Evolutionary conservation across 106 monocot genomes (phyloP).

Genomic region (Posidonia australis): DNA sequence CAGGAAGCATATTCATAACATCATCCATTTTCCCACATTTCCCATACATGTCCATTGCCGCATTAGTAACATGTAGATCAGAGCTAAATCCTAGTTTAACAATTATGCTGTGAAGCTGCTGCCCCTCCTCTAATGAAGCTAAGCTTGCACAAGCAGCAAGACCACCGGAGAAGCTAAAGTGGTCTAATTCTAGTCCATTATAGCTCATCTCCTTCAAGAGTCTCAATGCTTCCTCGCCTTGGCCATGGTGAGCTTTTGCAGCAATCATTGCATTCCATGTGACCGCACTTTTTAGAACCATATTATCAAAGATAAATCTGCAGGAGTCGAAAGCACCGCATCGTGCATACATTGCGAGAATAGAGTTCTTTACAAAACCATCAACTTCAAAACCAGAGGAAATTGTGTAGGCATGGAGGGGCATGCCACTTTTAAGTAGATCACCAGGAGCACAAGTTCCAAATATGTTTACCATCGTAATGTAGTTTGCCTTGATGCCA

Average conservation of each 20-base stretch:
- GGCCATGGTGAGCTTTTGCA: constrained; percentile 43
- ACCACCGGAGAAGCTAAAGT: constrained; percentile 46
- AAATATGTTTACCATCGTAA: constrained; percentile 62
- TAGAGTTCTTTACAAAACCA: constrained; percentile 57
- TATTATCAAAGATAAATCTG: constrained; percentile 31
- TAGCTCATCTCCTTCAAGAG: constrained; percentile 40
- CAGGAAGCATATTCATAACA: constrained; percentile 44
- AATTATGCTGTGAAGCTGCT: constrained; percentile 59
- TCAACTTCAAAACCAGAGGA: constrained; percentile 45
- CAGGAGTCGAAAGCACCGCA: constrained; percentile 64
- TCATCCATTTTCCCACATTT: constrained; percentile 74
- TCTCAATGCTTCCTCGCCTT: constrained; percentile 68
- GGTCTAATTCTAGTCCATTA: constrained; percentile 34
- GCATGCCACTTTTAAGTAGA: constrained; percentile 31
- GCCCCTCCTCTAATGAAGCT: constrained; percentile 63
- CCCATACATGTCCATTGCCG: constrained; percentile 90
- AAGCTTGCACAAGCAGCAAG: constrained; percentile 55
- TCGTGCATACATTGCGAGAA: constrained; percentile 74
- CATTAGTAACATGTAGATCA: constrained; percentile 44
- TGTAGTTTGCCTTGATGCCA: constrained; percentile 48
- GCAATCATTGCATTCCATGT: constrained; percentile 83
- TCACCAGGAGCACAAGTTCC: constrained; percentile 35
- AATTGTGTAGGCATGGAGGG: constrained; percentile 54
- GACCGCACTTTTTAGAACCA: constrained; percentile 35
- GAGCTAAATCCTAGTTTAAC: constrained; percentile 48